Base-by-base conservation (phyloP, 768 basidiomycete species). In the Rhodotorula babjevae region DNA sequence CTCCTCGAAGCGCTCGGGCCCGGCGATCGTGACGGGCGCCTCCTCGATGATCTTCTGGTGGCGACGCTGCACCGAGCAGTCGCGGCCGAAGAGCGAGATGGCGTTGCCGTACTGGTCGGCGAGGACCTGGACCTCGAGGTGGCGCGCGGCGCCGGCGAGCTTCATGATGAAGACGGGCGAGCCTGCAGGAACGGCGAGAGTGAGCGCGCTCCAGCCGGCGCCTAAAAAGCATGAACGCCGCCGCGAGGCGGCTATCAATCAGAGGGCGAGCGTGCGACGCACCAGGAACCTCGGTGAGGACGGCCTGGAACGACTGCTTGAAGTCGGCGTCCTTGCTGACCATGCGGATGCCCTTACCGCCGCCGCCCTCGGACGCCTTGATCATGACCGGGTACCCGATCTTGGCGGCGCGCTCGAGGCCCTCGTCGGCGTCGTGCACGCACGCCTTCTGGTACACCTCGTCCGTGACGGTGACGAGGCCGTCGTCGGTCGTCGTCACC, bases 11-110 rank as follows among this genome's bases (percentile, higher is more conserved):
- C 87, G 93, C 29, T 91, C 89, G 56, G 89, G 88, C 73, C 88
- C 89, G 15, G 96, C 96, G 76, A 99, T 98, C 9, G 95, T 98
- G 49, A 99, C 95, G 16, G 96, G 96, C 5, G 96, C 96, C 82
- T 99, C 96, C 82, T 99, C 96, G 73, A 99, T 99, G 78, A 99
- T 99, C 84, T 99, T 99, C 82, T 99, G 96, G 82, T 99, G 96
- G 67, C 96, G 90, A 77, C 96, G 90, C 82, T 99, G 96, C 60
- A 99, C 96, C 68, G 96, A 99, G 81, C 96, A 99, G 81, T 98
- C 96, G 78, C 96, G 94, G 79, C 96, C 96, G 79, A 99, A 99
- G 67, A 99, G 85, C 56, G 96, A 98, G 78, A 99, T 98, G 42
- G 96, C 96, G 81, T 96, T 94, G 68, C 96, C 96, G 81, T 99